Conservation (phyloP, 2,329 filamentous ascomycete genomes). For the Ophiostoma triangulosporum region DNA sequence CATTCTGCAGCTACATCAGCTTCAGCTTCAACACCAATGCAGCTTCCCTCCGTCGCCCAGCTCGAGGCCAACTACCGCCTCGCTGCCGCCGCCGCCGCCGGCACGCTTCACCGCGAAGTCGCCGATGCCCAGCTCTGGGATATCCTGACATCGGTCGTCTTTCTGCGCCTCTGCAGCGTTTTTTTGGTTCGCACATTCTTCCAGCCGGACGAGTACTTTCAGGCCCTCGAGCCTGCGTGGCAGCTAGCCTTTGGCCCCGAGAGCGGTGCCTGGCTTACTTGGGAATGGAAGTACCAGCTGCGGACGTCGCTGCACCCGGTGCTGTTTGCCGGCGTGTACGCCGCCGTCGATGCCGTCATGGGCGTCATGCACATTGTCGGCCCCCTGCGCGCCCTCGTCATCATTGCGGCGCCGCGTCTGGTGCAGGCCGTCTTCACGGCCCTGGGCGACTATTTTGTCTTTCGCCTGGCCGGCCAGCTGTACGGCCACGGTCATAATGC, state of each 20-base stretch:
- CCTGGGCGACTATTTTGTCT: constrained; percentile 73
- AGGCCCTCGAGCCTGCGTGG: constrained; percentile 92
- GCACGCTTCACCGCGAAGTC: constrained; percentile 17
- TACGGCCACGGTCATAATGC: constrained; percentile 53
- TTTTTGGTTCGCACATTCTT: constrained; percentile 78
- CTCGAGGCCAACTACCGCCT: constrained; percentile 8
- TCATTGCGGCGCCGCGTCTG: constrained; percentile 60
- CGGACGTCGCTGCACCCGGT: constrained; percentile 85
- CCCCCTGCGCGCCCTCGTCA: constrained; percentile 46
- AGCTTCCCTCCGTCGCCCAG: constrained; percentile 7
- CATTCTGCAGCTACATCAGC: no score
- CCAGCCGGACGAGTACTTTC: constrained; percentile 96
- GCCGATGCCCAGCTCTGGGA: constrained; percentile 22
- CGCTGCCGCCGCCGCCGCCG: constrained; percentile 2
- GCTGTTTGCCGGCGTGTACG: constrained; percentile 69
- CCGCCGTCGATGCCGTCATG: constrained; percentile 42
- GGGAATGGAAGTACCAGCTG: constrained; percentile 88
- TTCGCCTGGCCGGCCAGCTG: constrained; percentile 61
- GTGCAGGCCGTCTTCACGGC: constrained; percentile 69
- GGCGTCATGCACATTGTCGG: constrained; percentile 38
- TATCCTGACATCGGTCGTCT: constrained; percentile 33
- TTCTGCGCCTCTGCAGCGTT: constrained; percentile 68
- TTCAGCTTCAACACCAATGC: not conserved
- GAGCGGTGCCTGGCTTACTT: constrained; percentile 85
- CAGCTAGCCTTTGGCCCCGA: constrained; percentile 63